Evolutionary conservation across 108 stramenopile species (phyloP).

Genomic region (Bacterosira constricta): DNA sequence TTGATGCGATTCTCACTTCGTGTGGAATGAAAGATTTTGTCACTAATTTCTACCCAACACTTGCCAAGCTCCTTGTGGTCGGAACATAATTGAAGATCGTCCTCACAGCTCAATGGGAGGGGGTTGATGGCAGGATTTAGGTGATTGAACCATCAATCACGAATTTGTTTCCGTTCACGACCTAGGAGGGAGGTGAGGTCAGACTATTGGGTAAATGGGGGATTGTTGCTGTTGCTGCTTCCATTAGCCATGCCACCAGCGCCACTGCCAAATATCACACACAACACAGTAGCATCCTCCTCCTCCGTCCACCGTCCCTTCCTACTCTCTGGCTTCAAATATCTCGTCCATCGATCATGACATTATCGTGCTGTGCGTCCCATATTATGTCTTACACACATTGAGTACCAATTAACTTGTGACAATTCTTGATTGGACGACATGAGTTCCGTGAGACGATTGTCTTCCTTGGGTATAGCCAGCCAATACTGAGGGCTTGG

Average conservation of each 20-base stretch:
- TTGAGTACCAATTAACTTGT: slow-evolving; percentile 17
- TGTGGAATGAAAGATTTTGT: slow-evolving; percentile 30
- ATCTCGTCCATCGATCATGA: slow-evolving; percentile 84
- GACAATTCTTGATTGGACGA: slow-evolving; percentile 20
- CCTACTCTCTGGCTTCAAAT: slow-evolving; percentile 80
- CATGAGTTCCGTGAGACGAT: slow-evolving; percentile 14
- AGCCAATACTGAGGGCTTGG: slow-evolving; percentile 30
- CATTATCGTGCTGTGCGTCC: slow-evolving; percentile 66
- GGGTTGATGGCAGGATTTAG: slow-evolving; percentile 40
- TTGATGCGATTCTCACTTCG: slow-evolving; percentile 42
- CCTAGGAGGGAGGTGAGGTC: slow-evolving; percentile 41
- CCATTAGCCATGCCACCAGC: not conserved
- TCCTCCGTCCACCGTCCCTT: slow-evolving; percentile 69
- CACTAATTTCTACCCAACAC: slow-evolving; percentile 28
- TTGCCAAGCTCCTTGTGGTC: slow-evolving; percentile 23
- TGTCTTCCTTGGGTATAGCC: slow-evolving; percentile 24
- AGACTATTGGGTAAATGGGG: slow-evolving; percentile 43
- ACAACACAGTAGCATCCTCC: slow-evolving; percentile 38
- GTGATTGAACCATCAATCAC: slow-evolving; percentile 47
- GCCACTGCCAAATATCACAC: slow-evolving; percentile 13
- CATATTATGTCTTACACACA: slow-evolving; percentile 9
- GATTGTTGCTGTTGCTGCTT: not conserved
- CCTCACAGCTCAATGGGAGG: slow-evolving; percentile 28
- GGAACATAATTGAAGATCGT: slow-evolving; percentile 36
- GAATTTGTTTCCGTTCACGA: slow-evolving; percentile 40